Conservation (phyloP, 257 asterid genomes). For the Schizonepeta tenuifolia region DNA sequence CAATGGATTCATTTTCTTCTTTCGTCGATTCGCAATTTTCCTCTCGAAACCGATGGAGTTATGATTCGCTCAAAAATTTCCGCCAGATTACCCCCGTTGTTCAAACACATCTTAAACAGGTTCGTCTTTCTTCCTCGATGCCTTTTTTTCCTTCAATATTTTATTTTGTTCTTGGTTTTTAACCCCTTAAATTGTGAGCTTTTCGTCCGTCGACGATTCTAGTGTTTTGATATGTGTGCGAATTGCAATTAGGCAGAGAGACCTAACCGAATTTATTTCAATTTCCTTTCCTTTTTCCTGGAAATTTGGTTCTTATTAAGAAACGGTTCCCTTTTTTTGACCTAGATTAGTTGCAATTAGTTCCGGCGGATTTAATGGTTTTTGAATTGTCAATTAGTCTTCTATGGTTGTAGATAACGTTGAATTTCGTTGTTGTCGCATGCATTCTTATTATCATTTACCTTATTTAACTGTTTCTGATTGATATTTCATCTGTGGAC, state of each 20-base stretch:
- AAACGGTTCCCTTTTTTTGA: not conserved
- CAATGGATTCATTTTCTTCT: conserved; percentile 79
- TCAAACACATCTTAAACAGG: conserved; percentile 93
- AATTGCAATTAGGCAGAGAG: not conserved
- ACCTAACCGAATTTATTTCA: not conserved
- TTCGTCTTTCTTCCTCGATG: not conserved
- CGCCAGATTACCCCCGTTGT: conserved; percentile 89
- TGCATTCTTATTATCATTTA: no score
- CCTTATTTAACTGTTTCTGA: not conserved
- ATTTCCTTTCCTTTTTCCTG: not conserved
- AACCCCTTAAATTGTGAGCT: not conserved
- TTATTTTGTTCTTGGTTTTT: not conserved
- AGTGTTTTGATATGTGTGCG: not conserved
- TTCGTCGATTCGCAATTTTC: conserved; percentile 62
- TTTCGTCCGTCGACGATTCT: not conserved
- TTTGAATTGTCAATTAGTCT: not conserved
- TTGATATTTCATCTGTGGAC: not conserved
- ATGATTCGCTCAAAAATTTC: conserved; percentile 85
- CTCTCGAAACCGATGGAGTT: conserved; percentile 70
- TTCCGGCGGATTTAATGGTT: not conserved
- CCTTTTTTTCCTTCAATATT: not conserved
- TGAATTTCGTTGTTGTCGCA: not conserved
- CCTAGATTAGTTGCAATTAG: not conserved
- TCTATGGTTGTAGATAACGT: not conserved
- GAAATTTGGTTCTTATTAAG: not conserved